Base-by-base conservation (phyloP, 495 filamentous ascomycete species). In the Cercophora scortea region DNA sequence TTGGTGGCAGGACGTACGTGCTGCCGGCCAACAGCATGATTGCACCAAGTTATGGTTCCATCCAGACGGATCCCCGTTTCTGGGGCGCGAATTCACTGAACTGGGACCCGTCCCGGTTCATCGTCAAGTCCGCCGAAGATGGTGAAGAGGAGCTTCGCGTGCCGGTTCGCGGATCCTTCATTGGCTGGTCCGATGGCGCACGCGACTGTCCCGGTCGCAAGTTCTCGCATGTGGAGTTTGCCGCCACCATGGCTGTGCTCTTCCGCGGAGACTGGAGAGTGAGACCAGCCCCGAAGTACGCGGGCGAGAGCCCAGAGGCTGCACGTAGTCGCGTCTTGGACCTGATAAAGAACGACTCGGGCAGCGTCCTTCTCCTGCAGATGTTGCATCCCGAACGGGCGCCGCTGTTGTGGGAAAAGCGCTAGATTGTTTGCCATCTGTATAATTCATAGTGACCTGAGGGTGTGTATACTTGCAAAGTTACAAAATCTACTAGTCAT, bases 171-270 rank as follows among this genome's bases (percentile, higher is more conserved):
- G 69, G 70, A 1, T 61, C 66, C 0, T 80, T 67, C 48, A 15
- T 78, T 2, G 69, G 70, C 0, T 82, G 77, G 78, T 74, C 76
- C 1, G 70, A 69, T 0, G 77, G 77, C 11, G 55, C 66, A 1
- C 61, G 71, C 0, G 56, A 71, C 35, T 80, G 77, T 47, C 74
- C 76, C 1, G 79, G 78, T 0, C 67, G 65, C 56, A 80, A 76
- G 49, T 76, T 80, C 52, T 62, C 72, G 0, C 70, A 79, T 54
- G 79, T 80, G 0, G 78, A 82, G 55, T 77, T 78, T 52, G 78
- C 80, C 1, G 76, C 75, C 0, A 62, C 64, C 0, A 61, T 80
- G 50, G 71, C 69, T 1, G 53, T 54, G 1, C 43, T 81, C 6
- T 75, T 82, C 52, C 56, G 63, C 3, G 51, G 41, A 0, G 17